Base-by-base conservation (phyloP, 1,284 basidiomycete genomes). In the Jaminaea rosea region DNA sequence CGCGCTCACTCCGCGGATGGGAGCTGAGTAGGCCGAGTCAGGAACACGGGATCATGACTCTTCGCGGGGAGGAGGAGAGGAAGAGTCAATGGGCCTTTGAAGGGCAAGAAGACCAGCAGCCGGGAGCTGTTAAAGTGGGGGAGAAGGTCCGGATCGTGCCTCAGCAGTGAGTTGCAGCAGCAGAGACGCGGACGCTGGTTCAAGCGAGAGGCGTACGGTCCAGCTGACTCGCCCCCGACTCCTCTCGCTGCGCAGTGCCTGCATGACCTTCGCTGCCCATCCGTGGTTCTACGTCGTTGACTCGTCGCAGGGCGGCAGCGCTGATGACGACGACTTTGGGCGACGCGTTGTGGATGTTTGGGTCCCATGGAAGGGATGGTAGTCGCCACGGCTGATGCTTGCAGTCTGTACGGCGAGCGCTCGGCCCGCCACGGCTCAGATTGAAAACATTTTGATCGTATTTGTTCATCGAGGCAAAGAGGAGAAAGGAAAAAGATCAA, bases 291-390 rank as follows among this genome's bases (percentile, higher is more conserved):
- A 88, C 67, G 77, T 90, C 19, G 82, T 87, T 1, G 87, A 90
- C 62, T 80, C 81, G 17, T 15, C 5, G 21, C 27, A 10, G 34
- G 34, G 9, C n/a, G 21, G 4, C 34, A 36, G n/a, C n/a, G n/a
- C 34, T 3, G n/a, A 36, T n/a, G 34, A 15, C 27, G 26, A 46
- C 15, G 21, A 36, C 9, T 4, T 70, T 74, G 29, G 64, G 77
- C 29, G 37, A 4, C 76, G 78, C 49, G 84, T 91, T 9, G 82
- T 84, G 17, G 88, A 91, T 74, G 78, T 91, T 31, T 91, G 88
- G 88, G 83, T 88, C 28, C 83, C 87, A 7, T 89, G 87, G 86
- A 91, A 89, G 76, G 87, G 86, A 0, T 90, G 88, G 88, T 91
- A 55, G 75, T n/a, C n/a, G n/a, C n/a, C n/a, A n/a, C n/a, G n/a